Evolutionary conservation across 345 rosid genomes (phyloP), one percentile per base, ranked within the genome.

Genomic region (Salix suchowensis): DNA sequence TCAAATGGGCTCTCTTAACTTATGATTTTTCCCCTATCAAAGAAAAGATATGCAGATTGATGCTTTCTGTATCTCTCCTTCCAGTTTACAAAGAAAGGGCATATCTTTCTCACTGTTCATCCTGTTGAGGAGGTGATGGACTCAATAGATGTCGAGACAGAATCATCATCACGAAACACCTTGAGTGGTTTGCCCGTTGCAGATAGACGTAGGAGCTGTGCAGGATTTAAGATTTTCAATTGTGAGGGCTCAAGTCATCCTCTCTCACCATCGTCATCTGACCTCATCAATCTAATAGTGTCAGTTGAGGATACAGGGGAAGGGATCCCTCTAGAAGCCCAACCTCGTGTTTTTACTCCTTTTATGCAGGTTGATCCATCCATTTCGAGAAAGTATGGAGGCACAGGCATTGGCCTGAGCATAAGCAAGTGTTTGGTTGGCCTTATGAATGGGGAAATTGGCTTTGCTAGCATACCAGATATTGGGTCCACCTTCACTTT

Each of bases 341-440:
- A 93, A 70, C 79, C 97, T 68, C 97, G 97, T 14, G 85, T 93
- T 73, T 95, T 95, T 80, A 95, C 97, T 30, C 98, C 96, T 52
- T 95, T 92, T 80, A 89, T 93, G 95, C 98, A 95, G 83, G 98
- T 93, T 13, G 93, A 88, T 67, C 97, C 97, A 32, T 95, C 97
- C 42, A 91, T 90, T 68, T 95, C 98, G 13, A 84, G 97, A 71
- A 91, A 89, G 5, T 94, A 88, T 52, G 98, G 98, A 37, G 98
- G 98, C 74, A 95, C 98, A 3, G 97, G 98, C 14, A 95, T 95
- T 74, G 98, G 98, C 46, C 91, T 95, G 48, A 95, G 98, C 89
- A 95, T 95, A 84, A 93, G 97, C 89, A 95, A 95, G 85, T 89
- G 89, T 81, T 84, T 95, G 83, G 98, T 93, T 74, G 85, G 87